These are phyloP conservation scores for Cytidiella melzeri DNA, from an alignment of 768 basidiomycete species.

Conservation along the genomic window DNA sequence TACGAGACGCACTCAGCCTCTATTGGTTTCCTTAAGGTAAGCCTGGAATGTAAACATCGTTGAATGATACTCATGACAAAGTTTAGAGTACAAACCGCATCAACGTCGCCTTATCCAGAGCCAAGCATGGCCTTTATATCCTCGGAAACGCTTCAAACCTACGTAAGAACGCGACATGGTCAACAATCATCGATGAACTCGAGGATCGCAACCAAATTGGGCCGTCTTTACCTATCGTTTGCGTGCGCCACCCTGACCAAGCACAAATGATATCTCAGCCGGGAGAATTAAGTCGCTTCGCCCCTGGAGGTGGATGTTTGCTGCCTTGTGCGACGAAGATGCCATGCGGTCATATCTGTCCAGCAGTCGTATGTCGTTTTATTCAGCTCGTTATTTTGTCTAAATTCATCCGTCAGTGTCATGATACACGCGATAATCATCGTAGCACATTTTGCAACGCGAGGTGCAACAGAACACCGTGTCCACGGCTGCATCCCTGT, in stretches of 20 bases:
- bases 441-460: slow-evolving; percentile 43
- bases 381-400: background rate
- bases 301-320: slow-evolving; percentile 64
- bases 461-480: slow-evolving; percentile 47
- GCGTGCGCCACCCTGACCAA: slow-evolving; percentile 46
- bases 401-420: background rate
- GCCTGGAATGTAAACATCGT: background rate
- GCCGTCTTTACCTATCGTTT: slow-evolving; percentile 47
- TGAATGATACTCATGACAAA: background rate
- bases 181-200: slow-evolving; percentile 49
- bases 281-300: slow-evolving; percentile 40
- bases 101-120: slow-evolving; percentile 65
- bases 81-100: slow-evolving; percentile 15
- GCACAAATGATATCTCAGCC: slow-evolving; percentile 40
- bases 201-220: slow-evolving; percentile 42
- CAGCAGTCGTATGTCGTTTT: slow-evolving; percentile 41
- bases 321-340: slow-evolving; percentile 46
- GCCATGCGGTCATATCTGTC: slow-evolving; percentile 60
- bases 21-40: slow-evolving; percentile 73
- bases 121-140: slow-evolving; percentile 67
- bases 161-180: slow-evolving; percentile 53
- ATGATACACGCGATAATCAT: slow-evolving; percentile 61
- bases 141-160: slow-evolving; percentile 61
- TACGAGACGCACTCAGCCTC: slow-evolving; percentile 27
- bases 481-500: slow-evolving; percentile 55